phyloP scores from a whole-genome alignment of 148 eudicot species.

The Camellia lanceoleosa region DNA sequence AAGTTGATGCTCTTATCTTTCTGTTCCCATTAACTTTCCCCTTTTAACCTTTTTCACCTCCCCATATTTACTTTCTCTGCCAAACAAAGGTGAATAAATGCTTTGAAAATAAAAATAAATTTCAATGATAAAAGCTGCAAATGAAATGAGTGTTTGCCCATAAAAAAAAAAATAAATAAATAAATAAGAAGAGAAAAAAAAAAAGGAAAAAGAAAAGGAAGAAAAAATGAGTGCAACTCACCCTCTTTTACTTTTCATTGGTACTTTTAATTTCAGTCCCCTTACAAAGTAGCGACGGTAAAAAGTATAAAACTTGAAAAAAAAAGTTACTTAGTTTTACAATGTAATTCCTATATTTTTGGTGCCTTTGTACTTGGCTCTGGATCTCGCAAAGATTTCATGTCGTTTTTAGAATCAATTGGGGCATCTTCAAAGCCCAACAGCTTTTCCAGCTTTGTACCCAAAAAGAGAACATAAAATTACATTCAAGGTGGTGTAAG shows the following conservation, averaged over 20 bases:
- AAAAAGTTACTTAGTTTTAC: neutral
- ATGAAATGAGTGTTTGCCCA: neutral
- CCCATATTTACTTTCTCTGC: neutral
- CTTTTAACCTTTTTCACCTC: constrained; percentile 8
- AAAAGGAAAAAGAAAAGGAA: neutral
- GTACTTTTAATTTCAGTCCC: neutral
- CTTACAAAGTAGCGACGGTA: neutral
- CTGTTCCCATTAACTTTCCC: constrained; percentile 30
- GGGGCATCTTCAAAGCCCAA: neutral
- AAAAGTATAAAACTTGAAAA: neutral
- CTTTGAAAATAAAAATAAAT: neutral
- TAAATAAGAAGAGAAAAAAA: too few species aligned
- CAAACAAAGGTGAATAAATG: neutral
- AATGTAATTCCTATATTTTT: constrained; percentile 4
- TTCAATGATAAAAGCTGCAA: constrained; percentile 2
- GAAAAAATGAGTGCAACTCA: neutral
- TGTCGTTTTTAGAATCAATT: neutral
- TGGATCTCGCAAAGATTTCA: too few species aligned
- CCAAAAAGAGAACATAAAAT: too few species aligned
- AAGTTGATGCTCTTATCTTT: constrained; percentile 33
- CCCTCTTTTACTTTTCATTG: neutral
- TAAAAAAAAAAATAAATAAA: too few species aligned
- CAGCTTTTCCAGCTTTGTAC: neutral
- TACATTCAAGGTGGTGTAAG: too few species aligned
- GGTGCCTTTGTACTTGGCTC: neutral